phyloP scores from a whole-genome alignment of 345 rosid species.

The Garcia nutans region DNA sequence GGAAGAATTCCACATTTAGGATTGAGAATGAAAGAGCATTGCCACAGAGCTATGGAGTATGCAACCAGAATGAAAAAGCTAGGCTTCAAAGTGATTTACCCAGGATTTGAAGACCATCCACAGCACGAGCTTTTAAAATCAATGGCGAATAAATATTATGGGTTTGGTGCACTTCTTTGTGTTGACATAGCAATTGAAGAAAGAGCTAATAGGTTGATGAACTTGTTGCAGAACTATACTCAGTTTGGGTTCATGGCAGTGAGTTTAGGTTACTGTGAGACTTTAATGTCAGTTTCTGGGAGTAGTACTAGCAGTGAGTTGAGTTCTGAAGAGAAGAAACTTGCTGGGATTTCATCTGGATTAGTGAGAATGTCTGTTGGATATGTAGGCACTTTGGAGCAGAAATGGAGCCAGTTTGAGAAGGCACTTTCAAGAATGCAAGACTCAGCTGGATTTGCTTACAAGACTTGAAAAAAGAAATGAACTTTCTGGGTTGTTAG shows the following conservation, averaged over 20 bases:
- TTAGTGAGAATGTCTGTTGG: constrained; percentile 87
- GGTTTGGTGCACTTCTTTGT: constrained; percentile 79
- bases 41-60: constrained; percentile 61
- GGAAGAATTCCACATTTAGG: constrained; percentile 84
- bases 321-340: constrained; percentile 58
- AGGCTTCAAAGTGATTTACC: constrained; percentile 77
- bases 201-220: constrained; percentile 72
- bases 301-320: constrained; percentile 94
- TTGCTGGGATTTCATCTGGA: constrained; percentile 93
- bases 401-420: constrained; percentile 84
- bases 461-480: constrained; percentile 1
- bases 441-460: constrained; percentile 12
- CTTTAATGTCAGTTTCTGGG: constrained; percentile 89
- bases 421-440: constrained; percentile 66
- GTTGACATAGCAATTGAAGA: constrained; percentile 90
- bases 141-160: constrained; percentile 65
- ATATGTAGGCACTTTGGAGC: constrained; percentile 79
- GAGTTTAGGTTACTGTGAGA: constrained; percentile 92
- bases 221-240: constrained; percentile 63
- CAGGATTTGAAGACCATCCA: constrained; percentile 82
- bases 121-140: constrained; percentile 64
- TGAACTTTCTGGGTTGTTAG: too few relatives aligned
- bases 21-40: constrained; percentile 85
- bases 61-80: constrained; percentile 68
- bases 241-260: constrained; percentile 98